A percentile compares a stretch with the other conserved stretches of the same genome.
These are phyloP conservation scores for Curvularia sp. DNA, from an alignment of 2,329 filamentous ascomycete species.

Conservation along the genomic window DNA sequence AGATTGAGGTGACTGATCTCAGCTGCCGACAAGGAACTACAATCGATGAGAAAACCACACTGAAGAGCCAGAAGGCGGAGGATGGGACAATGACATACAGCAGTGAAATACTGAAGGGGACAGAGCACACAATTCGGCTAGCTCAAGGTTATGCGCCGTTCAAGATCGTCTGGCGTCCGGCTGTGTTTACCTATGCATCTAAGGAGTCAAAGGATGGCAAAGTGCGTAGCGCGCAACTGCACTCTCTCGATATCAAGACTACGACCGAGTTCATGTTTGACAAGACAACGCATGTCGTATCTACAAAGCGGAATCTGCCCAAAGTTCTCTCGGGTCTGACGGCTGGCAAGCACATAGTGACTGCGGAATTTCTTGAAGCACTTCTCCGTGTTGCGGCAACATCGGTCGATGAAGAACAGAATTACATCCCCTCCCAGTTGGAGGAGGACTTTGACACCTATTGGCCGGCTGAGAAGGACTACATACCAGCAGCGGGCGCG, in stretches of 20 bases:
- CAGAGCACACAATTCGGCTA: constrained; percentile 70
- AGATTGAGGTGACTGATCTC: constrained; percentile 77
- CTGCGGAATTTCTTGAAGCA: constrained; percentile 74
- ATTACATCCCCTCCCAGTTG: constrained; percentile 64
- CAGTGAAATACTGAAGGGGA: constrained; percentile 34
- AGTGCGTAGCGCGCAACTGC: constrained; percentile 67
- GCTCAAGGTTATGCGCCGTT: constrained; percentile 73
- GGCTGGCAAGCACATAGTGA: constrained; percentile 79
- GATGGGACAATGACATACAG: constrained; percentile 38
- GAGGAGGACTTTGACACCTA: constrained; percentile 79
- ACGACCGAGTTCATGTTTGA: constrained; percentile 72
- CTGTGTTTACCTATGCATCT: constrained; percentile 82
- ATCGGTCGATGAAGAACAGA: constrained; percentile 47
- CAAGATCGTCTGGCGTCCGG: constrained; percentile 77
- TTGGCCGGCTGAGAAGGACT: constrained; percentile 78
- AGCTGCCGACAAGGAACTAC: constrained; percentile 81
- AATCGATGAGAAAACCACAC: constrained; percentile 71
- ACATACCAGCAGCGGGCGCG: constrained; percentile 75
- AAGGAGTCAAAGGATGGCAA: constrained; percentile 65
- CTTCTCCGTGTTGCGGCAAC: constrained; percentile 66
- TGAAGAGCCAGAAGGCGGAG: constrained; percentile 65
- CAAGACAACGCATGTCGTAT: constrained; percentile 84
- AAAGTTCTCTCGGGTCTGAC: constrained; percentile 87
- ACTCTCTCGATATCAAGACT: constrained; percentile 89
- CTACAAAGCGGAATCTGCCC: constrained; percentile 87